A percentile compares a stretch with the other conserved stretches of the same genome.
These are phyloP conservation scores for Ceratobasidium sp. DNA, from an alignment of 1,284 basidiomycete genomes.

Conservation along the genomic window DNA sequence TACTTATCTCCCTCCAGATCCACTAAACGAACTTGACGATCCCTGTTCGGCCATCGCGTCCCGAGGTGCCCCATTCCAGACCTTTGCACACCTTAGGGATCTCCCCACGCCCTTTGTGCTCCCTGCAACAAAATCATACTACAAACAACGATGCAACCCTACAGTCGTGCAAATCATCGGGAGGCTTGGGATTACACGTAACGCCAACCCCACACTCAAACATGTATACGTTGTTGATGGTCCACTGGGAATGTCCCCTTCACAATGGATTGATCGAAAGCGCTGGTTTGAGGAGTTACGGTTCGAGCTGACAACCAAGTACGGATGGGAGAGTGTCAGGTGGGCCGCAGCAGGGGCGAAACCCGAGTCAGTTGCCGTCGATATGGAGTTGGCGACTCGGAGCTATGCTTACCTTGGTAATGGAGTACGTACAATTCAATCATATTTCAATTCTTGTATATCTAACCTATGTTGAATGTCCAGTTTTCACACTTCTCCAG, in stretches of 20 bases:
- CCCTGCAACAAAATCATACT: slow-evolving; percentile 4
- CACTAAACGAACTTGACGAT: not conserved
- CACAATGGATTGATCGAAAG: slow-evolving; percentile 12
- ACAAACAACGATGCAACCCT: slow-evolving; percentile 26
- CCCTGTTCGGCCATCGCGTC: slow-evolving; percentile 7
- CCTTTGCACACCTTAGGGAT: slow-evolving; percentile 20
- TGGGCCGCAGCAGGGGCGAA: slow-evolving; percentile 31
- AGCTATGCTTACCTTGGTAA: slow-evolving; percentile 16
- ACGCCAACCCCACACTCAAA: slow-evolving; percentile 7
- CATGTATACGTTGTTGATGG: slow-evolving; percentile 32
- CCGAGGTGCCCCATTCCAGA: slow-evolving; percentile 25
- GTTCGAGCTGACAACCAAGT: slow-evolving; percentile 15
- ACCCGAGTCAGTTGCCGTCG: slow-evolving; percentile 19
- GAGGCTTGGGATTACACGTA: slow-evolving; percentile 12
- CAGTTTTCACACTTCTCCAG: slow-evolving; percentile 34
- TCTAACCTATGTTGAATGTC: not conserved
- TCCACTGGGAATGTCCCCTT: slow-evolving; percentile 4
- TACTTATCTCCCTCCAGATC: slow-evolving; percentile 11
- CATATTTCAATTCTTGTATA: no score
- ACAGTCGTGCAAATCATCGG: slow-evolving; percentile 15
- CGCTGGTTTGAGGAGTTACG: slow-evolving; percentile 28
- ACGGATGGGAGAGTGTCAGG: slow-evolving; percentile 24
- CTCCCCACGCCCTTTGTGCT: slow-evolving; percentile 16
- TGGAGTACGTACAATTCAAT: slow-evolving; percentile 2
- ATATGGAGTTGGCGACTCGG: slow-evolving; percentile 22